Evolutionary conservation across 306 rosid species (phyloP), one percentile per base, ranked within the genome.

Genomic region (Casuarina cunninghamiana): DNA sequence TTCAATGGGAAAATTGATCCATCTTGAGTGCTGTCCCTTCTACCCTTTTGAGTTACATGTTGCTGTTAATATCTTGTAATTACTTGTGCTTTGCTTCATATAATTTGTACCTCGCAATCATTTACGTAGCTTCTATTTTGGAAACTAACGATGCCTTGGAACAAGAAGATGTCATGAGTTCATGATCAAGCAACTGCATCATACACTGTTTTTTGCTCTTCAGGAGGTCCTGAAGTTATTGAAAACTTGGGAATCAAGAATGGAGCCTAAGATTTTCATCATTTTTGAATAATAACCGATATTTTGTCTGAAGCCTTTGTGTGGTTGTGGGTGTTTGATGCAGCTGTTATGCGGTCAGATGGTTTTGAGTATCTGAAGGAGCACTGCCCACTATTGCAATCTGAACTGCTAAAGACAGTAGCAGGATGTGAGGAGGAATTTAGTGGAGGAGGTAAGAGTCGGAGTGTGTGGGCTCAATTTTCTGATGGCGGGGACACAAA

Each of bases 291-390:
- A 26, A 26, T 26, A 26, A 26, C 32, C 32, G 61, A 65, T 6
- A 0, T 12, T 17, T 21, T 53, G 10, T 3, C 9, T 10, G 32
- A 26, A 26, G 32, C 32, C 32, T 26, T 26, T 26, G 32, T 26
- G 32, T 26, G 32, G 32, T 26, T 26, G 32, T 26, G 32, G 32
- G 32, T 74, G 37, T 72, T 73, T 81, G 61, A 49, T 79, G 84
- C 91, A 95, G 98, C 97, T n/a, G 98, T 95, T 71, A 95, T 95
- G 98, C 93, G 90, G 82, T 88, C 97, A 6, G 97, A 95, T 73
- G 97, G 98, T 51, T 95, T 91, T 74, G 93, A 92, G 86, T 90
- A 88, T 76, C 97, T 95, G 48, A 95, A 90, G 91, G 98, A 95
- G 57, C 81, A 86, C 83, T 92, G 97, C 44, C 97, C 98, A 2